These are phyloP conservation scores for Niebla homalea DNA, from an alignment of 495 filamentous ascomycete species.

Conservation along the genomic window DNA sequence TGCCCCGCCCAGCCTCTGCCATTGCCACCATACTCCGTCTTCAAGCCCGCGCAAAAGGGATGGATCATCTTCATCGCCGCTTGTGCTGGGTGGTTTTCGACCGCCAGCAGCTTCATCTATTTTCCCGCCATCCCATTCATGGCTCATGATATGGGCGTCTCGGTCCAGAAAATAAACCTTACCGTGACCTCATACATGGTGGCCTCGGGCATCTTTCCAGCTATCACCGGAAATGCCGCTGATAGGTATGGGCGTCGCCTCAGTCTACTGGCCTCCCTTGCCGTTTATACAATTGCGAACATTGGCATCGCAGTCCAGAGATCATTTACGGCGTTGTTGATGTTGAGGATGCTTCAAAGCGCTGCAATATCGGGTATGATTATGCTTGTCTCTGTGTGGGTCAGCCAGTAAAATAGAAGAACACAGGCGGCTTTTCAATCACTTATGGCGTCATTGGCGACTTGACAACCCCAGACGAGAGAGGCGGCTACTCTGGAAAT, in stretches of 20 bases:
- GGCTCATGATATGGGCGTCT: slow-evolving; percentile 25
- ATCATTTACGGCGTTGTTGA: slow-evolving; percentile 22
- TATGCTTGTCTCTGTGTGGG: slow-evolving; percentile 23
- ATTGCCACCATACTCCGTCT: slow-evolving; percentile 36
- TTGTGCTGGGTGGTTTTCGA: slow-evolving; percentile 35
- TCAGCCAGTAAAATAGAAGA: not conserved
- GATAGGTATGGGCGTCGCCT: slow-evolving; percentile 26
- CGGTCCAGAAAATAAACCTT: slow-evolving; percentile 30
- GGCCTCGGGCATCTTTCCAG: slow-evolving; percentile 30
- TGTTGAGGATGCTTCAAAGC: slow-evolving; percentile 26
- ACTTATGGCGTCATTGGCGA: slow-evolving; percentile 25
- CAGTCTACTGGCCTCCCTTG: slow-evolving; percentile 23
- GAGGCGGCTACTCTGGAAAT: slow-evolving; percentile 35
- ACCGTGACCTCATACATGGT: slow-evolving; percentile 40
- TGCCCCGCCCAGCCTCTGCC: not conserved
- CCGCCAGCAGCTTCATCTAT: slow-evolving; percentile 34
- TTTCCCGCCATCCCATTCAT: slow-evolving; percentile 33
- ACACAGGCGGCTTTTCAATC: too few species aligned
- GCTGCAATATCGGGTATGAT: slow-evolving; percentile 24
- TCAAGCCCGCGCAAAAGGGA: slow-evolving; percentile 40
- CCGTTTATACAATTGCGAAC: slow-evolving; percentile 23
- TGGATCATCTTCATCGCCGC: slow-evolving; percentile 55
- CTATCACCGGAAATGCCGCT: slow-evolving; percentile 23
- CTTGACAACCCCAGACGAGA: slow-evolving; percentile 27
- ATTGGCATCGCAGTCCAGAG: slow-evolving; percentile 25